Conservation (phyloP, 352 stramenopile genomes). For the Plasmopara halstedii region DNA sequence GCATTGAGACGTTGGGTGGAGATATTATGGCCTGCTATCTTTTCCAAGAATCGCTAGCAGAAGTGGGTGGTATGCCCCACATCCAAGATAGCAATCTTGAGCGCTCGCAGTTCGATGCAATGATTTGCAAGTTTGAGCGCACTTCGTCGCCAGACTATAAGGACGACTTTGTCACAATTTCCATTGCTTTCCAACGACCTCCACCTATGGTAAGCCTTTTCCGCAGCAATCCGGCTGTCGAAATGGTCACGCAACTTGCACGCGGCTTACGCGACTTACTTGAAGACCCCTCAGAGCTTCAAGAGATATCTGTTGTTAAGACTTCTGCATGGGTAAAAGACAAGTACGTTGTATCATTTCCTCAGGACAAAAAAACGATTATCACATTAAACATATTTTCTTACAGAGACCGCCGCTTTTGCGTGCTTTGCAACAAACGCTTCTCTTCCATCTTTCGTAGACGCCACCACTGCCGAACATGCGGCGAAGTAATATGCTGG, state of each 20-base stretch:
- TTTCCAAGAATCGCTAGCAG: conserved; percentile 78
- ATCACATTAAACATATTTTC: conserved; percentile 10
- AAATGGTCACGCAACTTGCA: conserved; percentile 80
- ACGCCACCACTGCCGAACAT: conserved; percentile 83
- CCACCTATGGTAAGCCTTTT: conserved; percentile 77
- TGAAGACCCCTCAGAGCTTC: conserved; percentile 65
- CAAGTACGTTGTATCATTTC: conserved; percentile 36
- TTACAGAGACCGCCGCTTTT: conserved; percentile 65
- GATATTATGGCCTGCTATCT: conserved; percentile 80
- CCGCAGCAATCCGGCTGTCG: conserved; percentile 70
- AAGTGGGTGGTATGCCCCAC: conserved; percentile 77
- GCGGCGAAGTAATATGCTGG: conserved; percentile 84
- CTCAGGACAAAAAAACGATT: conserved; percentile 2
- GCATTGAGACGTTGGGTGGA: conserved; percentile 62
- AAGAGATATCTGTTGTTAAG: conserved; percentile 77
- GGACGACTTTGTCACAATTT: conserved; percentile 74
- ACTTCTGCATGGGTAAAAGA: conserved; percentile 81
- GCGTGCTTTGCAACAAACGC: conserved; percentile 68
- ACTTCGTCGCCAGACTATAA: conserved; percentile 51
- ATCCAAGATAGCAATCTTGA: conserved; percentile 74
- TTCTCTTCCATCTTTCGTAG: conserved; percentile 82
- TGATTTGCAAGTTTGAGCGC: conserved; percentile 84
- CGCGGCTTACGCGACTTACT: conserved; percentile 70
- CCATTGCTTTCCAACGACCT: conserved; percentile 77
- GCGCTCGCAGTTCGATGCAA: conserved; percentile 72